Percentiles rank a stretch among this genome's conserved stretches.
These are phyloP conservation scores for Colletotrichum tropicale DNA, from an alignment of 2,329 filamentous ascomycete genomes.

Conservation along the genomic window DNA sequence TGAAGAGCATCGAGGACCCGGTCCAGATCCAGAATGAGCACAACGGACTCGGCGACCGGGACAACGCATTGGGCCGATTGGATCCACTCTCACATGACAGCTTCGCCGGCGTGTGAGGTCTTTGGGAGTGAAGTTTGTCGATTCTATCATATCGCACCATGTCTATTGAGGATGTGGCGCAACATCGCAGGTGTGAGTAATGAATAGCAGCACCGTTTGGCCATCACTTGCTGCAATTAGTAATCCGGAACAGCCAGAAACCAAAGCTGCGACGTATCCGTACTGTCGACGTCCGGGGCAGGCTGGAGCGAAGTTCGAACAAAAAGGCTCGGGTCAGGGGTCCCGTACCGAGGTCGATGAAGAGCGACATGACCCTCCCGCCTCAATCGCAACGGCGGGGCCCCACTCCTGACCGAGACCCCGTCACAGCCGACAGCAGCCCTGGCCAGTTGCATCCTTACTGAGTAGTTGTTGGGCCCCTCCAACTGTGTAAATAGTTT, in stretches of 20 bases:
- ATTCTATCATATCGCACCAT: neutral
- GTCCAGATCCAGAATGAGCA: neutral
- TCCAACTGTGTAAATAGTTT: neutral
- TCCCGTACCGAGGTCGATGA: constrained; percentile 4
- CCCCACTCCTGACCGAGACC: constrained; percentile 3
- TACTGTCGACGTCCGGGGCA: neutral
- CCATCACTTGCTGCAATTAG: neutral
- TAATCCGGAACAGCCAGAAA: neutral
- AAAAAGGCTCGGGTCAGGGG: neutral
- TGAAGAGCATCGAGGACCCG: neutral
- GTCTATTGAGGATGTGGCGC: neutral
- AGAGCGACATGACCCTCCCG: neutral
- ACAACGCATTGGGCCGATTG: constrained; percentile 7
- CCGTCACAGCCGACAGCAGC: neutral
- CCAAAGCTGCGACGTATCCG: neutral
- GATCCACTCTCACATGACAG: constrained; percentile 11
- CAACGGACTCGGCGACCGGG: constrained; percentile 9
- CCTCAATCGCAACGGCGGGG: neutral
- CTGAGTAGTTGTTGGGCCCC: neutral
- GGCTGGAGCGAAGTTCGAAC: neutral
- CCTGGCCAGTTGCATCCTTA: neutral
- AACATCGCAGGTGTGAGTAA: neutral
- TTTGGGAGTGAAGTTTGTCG: neutral
- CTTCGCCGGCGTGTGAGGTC: neutral
- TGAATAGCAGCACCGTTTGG: neutral